These are phyloP conservation scores for Aureobasidium sp. DNA, from an alignment of 2,329 filamentous ascomycete genomes.

Conservation along the genomic window DNA sequence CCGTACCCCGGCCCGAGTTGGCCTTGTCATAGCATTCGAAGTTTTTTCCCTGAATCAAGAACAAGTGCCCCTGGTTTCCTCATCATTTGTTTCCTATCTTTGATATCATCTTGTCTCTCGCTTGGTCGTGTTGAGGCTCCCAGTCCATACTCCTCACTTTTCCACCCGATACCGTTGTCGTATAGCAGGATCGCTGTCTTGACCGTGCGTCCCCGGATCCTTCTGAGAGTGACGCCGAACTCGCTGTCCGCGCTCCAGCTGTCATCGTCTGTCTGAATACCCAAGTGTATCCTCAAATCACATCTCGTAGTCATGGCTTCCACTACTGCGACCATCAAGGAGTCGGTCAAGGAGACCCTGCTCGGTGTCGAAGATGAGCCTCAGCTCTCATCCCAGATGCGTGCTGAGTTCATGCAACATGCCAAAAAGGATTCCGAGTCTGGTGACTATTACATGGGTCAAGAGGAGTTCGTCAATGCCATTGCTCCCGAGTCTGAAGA, in stretches of 20 bases:
- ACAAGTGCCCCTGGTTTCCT: neutral
- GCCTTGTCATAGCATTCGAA: constrained; percentile 1
- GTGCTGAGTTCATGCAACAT: constrained; percentile 67
- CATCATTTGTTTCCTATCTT: neutral
- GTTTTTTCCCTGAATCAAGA: neutral
- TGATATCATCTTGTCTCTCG: neutral
- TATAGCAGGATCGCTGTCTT: neutral
- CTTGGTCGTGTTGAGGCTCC: neutral
- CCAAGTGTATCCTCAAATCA: neutral
- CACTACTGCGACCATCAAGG: constrained; percentile 56
- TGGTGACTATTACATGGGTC: constrained; percentile 72
- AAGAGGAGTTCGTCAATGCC: constrained; percentile 83
- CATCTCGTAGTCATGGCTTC: constrained; percentile 5
- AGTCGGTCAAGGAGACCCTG: constrained; percentile 54
- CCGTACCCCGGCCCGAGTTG: neutral
- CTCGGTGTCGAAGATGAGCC: constrained; percentile 52
- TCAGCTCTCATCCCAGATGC: constrained; percentile 66
- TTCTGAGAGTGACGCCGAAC: neutral
- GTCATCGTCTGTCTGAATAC: neutral
- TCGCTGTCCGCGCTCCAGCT: constrained; percentile 11
- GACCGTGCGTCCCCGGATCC: constrained; percentile 12
- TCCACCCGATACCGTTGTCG: neutral
- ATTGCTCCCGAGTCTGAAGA: constrained; percentile 82
- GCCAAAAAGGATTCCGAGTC: constrained; percentile 67
- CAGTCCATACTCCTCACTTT: neutral